Evolutionary conservation across 176 grass and related monocot species (phyloP), one percentile per base, ranked within the genome.

Genomic region (Cymbopogon citratus): DNA sequence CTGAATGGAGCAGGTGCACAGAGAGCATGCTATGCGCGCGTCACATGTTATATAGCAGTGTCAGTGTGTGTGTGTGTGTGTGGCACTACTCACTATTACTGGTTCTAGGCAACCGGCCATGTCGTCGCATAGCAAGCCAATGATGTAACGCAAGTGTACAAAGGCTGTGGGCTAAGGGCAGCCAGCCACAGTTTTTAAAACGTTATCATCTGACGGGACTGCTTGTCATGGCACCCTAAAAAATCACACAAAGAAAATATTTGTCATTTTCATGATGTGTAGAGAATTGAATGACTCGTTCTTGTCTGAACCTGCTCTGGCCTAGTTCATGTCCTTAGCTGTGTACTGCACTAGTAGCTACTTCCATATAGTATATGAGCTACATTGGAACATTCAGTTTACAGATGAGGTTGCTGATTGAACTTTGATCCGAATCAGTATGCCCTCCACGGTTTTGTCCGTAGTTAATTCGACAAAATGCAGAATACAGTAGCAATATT

Each of bases 161-260:
- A 31, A 63, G 45, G 38, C 19, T 69, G 69, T 62, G 70, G 81
- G 36, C 49, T 33, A 62, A 62, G 49, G 9, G 78, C 59, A 72
- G 83, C 36, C 72, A 66, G 57, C 65, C 87, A 73, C n/a, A 54
- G 65, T 81, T 75, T 86, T 89, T 66, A 80, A 77, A 70, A 89
- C 64, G 63, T 89, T 81, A 89, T 89, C 87, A 76, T 35, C 52
- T 71, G 63, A 21, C 65, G 34, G 29, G 73, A 67, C 46, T 73
- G 33, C 12, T 85, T 84, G 73, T 45, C 63, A 85, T 67, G 12
- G 63, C 16, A 21, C 3, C 62, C 41, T n/a, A 49, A 67, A 5
- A 46, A 66, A 24, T 1, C 23, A 59, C 23, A 63, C 11, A 57
- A 7, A 33, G 3, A 36, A 24, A 2, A 1, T 39, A 57, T 6